Evolutionary conservation across 805 yeast genomes (phyloP), one percentile per base, ranked within the genome.

Genomic region (Saturnispora halmiae): DNA sequence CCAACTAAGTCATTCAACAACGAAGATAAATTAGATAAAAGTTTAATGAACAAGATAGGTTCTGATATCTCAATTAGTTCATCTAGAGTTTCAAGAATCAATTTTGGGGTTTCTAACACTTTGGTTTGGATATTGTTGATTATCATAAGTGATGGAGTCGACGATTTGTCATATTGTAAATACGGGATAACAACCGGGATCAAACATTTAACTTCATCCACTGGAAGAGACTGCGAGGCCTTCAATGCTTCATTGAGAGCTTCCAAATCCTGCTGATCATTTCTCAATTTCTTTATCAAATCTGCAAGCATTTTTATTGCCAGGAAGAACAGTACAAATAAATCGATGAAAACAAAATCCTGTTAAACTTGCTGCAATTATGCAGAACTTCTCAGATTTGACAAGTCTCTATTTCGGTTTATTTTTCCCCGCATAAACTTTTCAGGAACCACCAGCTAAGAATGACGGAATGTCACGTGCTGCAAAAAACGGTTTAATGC

Each of bases 11-110:
- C 31, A 1, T 52, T 16, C 22, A 51, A 40, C 22, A 57, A 36
- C 3, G 60, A 53, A 16, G 54, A 52, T 3, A 55, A 34, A n/a
- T 49, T 45, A 3, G 50, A 34, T 5, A 57, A 2, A 15, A 48
- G 46, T 6, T 15, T 40, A 22, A 57, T 43, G 5, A 54, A 16
- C 6, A 41, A 38, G 2, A 52, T 51, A 2, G 26, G 7, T 25
- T 46, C 39, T 2, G 47, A 39, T 5, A 48, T 47, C 2, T 42
- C 31, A 2, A 52, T 34, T 11, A 47, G 18, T 13, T 55, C 52
- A 9, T 59, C 59, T 3, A 57, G 42, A 21, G 5, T 42, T 22
- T 3, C 40, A 31, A 6, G 51, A 27, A 18, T 46, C 18, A 20
- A 16, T 54, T 53, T 7, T 53, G 59, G 8, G 52, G 29, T 28